Percentiles rank a stretch among this genome's conserved stretches.
Evolutionary conservation across 306 rosid genomes (phyloP).

Genomic region (Casuarina cunninghamiana): DNA sequence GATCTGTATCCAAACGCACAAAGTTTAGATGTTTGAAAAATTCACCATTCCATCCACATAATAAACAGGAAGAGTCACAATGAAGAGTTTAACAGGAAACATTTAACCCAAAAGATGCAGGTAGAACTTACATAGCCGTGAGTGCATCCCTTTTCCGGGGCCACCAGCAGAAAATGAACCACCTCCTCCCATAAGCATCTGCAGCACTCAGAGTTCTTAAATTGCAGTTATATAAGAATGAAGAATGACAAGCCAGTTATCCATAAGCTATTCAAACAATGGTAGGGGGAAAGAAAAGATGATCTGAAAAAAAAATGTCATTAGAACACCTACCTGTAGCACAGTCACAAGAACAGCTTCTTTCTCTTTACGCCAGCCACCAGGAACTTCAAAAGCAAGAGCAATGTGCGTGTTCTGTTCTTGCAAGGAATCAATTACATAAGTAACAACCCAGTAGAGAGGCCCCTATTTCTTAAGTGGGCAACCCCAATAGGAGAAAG

Average conservation of each 20-base stretch:
- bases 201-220: constrained; percentile 32
- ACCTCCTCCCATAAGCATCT: constrained; percentile 98
- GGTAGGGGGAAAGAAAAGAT: not conserved
- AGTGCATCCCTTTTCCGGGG: constrained; percentile 98
- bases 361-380: constrained; percentile 93
- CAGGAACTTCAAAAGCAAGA: constrained; percentile 96
- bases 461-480: not conserved
- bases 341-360: constrained; percentile 87
- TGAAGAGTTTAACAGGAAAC: not conserved
- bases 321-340: constrained; percentile 60
- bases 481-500: constrained; percentile 3
- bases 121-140: constrained; percentile 79
- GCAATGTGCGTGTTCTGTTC: constrained; percentile 82
- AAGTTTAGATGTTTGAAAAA: constrained; percentile 8
- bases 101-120: constrained; percentile 15
- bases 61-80: constrained; percentile 17
- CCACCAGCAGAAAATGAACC: constrained; percentile 97
- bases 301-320: constrained; percentile 15
- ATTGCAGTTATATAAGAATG: not conserved
- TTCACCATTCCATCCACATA: not conserved
- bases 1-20: constrained; percentile 50
- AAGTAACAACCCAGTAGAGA: constrained; percentile 7
- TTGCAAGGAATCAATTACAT: constrained; percentile 24
- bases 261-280: too few relatives aligned
- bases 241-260: not conserved